Percentiles rank a stretch among this genome's conserved stretches.
Conservation (phyloP, 441 rosid genomes). For the Corymbia citriodora region DNA sequence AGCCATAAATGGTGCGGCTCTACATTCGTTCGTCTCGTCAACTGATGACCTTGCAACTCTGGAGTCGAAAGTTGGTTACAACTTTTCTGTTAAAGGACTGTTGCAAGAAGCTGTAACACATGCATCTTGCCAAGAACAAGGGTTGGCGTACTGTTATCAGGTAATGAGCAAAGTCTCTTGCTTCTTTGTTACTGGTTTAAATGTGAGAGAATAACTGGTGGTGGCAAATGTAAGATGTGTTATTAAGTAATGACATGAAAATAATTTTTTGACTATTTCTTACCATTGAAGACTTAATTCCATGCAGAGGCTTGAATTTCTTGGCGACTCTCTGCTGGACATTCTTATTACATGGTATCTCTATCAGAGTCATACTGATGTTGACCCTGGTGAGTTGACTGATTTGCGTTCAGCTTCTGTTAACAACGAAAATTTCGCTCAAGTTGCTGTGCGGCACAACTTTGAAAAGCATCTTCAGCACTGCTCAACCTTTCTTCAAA, state of each 20-base stretch:
- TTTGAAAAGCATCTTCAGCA: conserved; percentile 66
- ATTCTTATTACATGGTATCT: conserved; percentile 79
- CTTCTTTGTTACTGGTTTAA: neutral
- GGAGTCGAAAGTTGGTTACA: conserved; percentile 63
- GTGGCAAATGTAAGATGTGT: neutral
- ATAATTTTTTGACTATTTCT: conserved; percentile 4
- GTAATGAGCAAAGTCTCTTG: conserved; percentile 24
- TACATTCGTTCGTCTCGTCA: conserved; percentile 34
- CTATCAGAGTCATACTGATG: conserved; percentile 48
- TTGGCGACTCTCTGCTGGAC: conserved; percentile 86
- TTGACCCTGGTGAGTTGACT: conserved; percentile 90
- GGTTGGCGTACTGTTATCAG: conserved; percentile 58
- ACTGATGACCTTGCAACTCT: conserved; percentile 36
- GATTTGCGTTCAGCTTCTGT: conserved; percentile 92
- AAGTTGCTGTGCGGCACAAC: conserved; percentile 51
- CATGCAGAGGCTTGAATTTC: conserved; percentile 92
- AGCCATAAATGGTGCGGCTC: conserved; percentile 45
- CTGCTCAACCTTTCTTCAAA: conserved; percentile 33
- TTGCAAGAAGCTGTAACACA: conserved; percentile 87
- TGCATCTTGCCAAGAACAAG: conserved; percentile 42
- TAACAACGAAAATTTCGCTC: conserved; percentile 81
- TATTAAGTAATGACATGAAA: neutral
- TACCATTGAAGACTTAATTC: conserved; percentile 1
- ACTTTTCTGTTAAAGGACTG: conserved; percentile 61
- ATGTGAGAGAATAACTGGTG: neutral